phyloP scores from a whole-genome alignment of 352 stramenopile species.

The Peronospora destructor region DNA sequence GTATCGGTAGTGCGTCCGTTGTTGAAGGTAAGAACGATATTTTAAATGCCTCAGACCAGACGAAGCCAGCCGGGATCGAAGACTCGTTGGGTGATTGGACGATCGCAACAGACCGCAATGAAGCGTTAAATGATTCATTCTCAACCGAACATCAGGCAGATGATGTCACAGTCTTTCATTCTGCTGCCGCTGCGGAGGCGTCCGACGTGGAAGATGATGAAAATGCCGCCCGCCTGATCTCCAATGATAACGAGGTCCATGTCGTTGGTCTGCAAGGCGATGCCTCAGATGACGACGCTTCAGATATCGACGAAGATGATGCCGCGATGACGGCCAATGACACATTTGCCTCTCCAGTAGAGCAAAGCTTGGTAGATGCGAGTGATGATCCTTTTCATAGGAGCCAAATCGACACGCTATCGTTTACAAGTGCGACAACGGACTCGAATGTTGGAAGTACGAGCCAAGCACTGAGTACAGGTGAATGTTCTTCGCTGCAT shows the following conservation, averaged over 20 bases:
- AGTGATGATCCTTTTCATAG: conserved; percentile 1
- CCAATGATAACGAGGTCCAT: conserved; percentile 6
- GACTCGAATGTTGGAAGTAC: neutral
- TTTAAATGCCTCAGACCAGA: neutral
- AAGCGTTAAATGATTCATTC: neutral
- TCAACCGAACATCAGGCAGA: neutral
- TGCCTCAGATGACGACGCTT: conserved; percentile 6
- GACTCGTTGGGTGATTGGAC: neutral
- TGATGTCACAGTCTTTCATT: neutral
- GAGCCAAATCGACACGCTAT: neutral
- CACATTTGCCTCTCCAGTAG: too few species aligned
- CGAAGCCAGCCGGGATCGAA: conserved; percentile 1
- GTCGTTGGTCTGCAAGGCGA: conserved; percentile 1
- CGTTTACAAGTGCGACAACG: neutral
- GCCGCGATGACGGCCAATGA: neutral
- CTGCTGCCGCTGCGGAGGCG: neutral
- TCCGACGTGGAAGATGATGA: neutral
- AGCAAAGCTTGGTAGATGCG: conserved; percentile 3
- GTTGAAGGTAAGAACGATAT: conserved; percentile 2
- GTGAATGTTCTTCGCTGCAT: neutral
- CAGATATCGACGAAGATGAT: conserved; percentile 5
- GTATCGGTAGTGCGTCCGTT: neutral
- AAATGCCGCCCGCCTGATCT: neutral
- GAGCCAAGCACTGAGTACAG: neutral
- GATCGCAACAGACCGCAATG: conserved; percentile 2